Evolutionary conservation across 192 early-diverging fungal genomes (phyloP), one percentile per base, ranked within the genome.

Genomic region (Podila horticola): DNA sequence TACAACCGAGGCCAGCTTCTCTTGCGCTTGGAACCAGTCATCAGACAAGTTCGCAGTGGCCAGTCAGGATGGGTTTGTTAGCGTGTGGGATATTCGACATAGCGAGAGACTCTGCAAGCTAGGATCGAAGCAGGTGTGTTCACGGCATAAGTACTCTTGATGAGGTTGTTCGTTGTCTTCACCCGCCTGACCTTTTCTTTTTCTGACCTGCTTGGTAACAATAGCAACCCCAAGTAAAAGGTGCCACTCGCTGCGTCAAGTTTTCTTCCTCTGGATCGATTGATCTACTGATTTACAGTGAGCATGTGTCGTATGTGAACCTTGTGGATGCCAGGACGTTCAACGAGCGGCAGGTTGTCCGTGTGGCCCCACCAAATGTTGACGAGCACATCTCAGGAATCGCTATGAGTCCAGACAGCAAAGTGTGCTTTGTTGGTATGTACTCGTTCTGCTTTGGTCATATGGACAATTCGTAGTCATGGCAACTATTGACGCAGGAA

Each of bases 41-140:
- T 96, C 94, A 2, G 94, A 96, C 69, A 94, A 92, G 74, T 99
- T 99, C 88, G 97, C 97, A 0, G 96, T 99, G 2, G 96, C 96
- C 13, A 96, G 92, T 83, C 95, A 97, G 81, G 94, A 98, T 82
- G 97, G 97, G 11, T 94, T 83, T 69, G 95, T 96, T 10, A 93
- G 90, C 57, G 94, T 99, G 1, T 99, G 95, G 95, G 97, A 99
- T 76, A 89, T 97, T 48, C 88, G 95, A 24, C 87, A 86, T 57
- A 92, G 87, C 33, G 87, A 93, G 26, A 94, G 95, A 67, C 79
- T 97, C 26, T 93, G 90, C 72, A 90, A 94, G 79, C 67, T 97
- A 6, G 84, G 83, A 52, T 88, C 90, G 34, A 93, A 89, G 62
- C 90, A 94, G 89, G 91, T 91, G 86, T 34, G 62, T 5, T 26